Evolutionary conservation across 148 eudicot genomes (phyloP).

Genomic region (Silene conica): DNA sequence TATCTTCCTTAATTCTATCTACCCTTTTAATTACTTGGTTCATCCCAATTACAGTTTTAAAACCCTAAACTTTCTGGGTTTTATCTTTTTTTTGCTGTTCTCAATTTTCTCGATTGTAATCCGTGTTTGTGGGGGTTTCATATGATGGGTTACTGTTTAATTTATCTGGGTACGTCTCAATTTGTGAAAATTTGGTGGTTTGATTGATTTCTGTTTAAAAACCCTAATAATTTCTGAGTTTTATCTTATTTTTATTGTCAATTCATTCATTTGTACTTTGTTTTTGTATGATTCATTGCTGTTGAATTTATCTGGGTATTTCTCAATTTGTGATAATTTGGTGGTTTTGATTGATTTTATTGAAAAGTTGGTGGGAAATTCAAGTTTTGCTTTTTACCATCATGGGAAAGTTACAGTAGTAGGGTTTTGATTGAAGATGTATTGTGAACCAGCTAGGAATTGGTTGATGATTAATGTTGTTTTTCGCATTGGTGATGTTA

Average conservation of each 20-base stretch:
- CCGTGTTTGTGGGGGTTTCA: neutral
- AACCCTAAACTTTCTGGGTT: neutral
- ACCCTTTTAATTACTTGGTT: neutral
- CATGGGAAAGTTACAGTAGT: no score
- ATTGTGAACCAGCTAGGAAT: neutral
- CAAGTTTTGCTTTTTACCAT: no score
- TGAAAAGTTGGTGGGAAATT: neutral
- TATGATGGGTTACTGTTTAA: neutral
- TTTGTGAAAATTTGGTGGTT: neutral
- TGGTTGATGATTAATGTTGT: neutral
- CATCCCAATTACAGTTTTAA: neutral
- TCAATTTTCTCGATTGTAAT: neutral
- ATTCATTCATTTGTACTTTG: neutral
- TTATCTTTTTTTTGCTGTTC: neutral
- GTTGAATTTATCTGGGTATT: neutral
- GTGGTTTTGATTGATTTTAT: neutral
- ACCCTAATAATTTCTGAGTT: conserved; percentile 1
- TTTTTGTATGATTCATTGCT: neutral
- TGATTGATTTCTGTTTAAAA: neutral
- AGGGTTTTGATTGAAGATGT: neutral
- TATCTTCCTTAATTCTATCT: neutral
- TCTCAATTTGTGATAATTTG: neutral
- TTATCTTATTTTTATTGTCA: neutral
- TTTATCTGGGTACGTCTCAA: neutral
- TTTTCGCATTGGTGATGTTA: neutral